Percentiles rank a stretch among this genome's conserved stretches.
Evolutionary conservation across 2,329 filamentous ascomycete genomes (phyloP).

Genomic region (Fusarium fujikuroi): DNA sequence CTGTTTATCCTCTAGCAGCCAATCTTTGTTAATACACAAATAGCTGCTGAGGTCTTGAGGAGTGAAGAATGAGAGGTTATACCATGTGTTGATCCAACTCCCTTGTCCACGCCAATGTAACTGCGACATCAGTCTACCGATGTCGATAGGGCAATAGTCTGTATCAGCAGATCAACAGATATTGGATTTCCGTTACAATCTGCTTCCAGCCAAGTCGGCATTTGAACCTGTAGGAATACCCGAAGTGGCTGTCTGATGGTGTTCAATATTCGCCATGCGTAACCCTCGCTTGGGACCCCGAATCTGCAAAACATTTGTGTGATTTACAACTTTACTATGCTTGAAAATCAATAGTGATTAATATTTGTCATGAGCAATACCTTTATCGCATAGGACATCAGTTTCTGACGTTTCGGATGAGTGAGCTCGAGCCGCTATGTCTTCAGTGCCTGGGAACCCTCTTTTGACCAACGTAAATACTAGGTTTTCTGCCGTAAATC

Average conservation of each 20-base stretch:
- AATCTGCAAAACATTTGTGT: neutral
- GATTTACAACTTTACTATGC: neutral
- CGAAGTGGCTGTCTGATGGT: neutral
- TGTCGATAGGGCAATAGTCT: neutral
- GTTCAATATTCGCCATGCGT: slow-evolving; percentile 4
- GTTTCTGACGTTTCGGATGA: slow-evolving; percentile 4
- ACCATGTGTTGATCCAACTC: neutral
- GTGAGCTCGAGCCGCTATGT: slow-evolving; percentile 9
- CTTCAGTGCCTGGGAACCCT: neutral
- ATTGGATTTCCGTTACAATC: neutral
- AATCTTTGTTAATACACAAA: neutral
- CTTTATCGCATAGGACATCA: neutral
- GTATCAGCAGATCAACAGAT: neutral
- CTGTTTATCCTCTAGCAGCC: neutral
- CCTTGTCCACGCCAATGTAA: neutral
- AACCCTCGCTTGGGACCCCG: slow-evolving; percentile 18
- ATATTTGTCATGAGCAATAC: neutral
- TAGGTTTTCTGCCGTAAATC: neutral
- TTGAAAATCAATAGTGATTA: neutral
- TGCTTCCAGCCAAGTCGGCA: neutral
- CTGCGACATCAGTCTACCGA: neutral
- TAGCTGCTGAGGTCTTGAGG: neutral
- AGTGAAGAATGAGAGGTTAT: neutral
- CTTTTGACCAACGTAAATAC: neutral
- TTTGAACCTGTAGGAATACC: neutral